Evolutionary conservation across 148 eudicot species (phyloP), one percentile per base, ranked within the genome.

Genomic region (Persicaria maculosa): DNA sequence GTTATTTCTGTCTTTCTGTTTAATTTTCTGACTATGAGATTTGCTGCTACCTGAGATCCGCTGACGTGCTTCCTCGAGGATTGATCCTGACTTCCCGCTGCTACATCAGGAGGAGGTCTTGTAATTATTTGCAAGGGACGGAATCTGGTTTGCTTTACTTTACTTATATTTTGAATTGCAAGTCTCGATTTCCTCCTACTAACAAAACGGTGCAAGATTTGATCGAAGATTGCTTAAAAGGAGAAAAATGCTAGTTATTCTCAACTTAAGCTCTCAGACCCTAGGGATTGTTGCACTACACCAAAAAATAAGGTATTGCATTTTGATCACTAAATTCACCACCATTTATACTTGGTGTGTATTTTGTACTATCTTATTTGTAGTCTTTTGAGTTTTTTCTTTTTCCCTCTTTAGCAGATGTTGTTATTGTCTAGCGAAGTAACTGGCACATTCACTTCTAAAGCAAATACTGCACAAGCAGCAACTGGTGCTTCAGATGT

Each of bases 401-500:
- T 67, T 50, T 48, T 50, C 4, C 14, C n/a, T 4, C 8, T 4
- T 69, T 81, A 93, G 98, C 91, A 69, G 93, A 93, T 77, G 86
- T 86, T 74, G 76, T 93, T 44, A 86, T 93, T 92, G 96, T 93
- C 74, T 82, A 89, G 71, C 85, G 96, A 71, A 93, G 98, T 57
- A 78, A 84, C 74, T 93, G n/a, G 98, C 89, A 90, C 81, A 77
- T 93, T 93, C 81, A 93, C 98, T 68, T 79, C 88, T 6, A 93
- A 93, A 85, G 92, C 93, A 74, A 91, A 91, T 81, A 72, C 81
- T 81, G 98, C 97, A 19, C 80, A 93, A 84, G 93, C 88, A 75
- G 96, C n/a, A n/a, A n/a, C 97, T 73, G 94, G 94, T 82, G 97
- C 97, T 79, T 92, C 97, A 72, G 94, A 92, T 3, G 81, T 89